Percentiles rank a stretch among this genome's conserved stretches.
Evolutionary conservation across 2,329 filamentous ascomycete species (phyloP).

Genomic region (Xylaria sp.): DNA sequence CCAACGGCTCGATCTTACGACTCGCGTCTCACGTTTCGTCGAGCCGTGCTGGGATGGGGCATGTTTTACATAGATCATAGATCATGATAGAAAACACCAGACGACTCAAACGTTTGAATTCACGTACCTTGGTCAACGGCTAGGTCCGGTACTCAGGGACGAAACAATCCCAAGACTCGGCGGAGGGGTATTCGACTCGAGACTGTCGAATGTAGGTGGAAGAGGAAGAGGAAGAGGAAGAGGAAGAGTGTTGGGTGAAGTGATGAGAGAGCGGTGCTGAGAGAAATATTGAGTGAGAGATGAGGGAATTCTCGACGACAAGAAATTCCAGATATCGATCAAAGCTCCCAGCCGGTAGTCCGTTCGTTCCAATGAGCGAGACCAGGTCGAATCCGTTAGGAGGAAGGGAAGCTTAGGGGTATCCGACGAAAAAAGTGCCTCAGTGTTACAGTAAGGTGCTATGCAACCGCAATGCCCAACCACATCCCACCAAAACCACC

Average conservation of each 20-base stretch:
- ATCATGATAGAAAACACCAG: not conserved
- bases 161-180: not conserved
- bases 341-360: constrained; percentile 17
- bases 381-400: constrained; percentile 14
- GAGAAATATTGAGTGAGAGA: constrained; percentile 2
- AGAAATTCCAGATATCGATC: constrained; percentile 21
- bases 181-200: not conserved
- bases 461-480: not conserved
- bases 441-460: constrained; percentile 15
- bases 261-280: not conserved
- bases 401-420: not conserved
- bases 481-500: not conserved
- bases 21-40: not conserved
- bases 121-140: constrained; percentile 21
- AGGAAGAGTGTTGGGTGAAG: not conserved
- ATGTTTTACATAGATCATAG: not conserved
- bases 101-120: not conserved
- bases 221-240: constrained; percentile 1
- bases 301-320: constrained; percentile 36
- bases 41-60: not conserved
- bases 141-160: not conserved
- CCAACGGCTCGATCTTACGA: not conserved
- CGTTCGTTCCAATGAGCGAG: constrained; percentile 21
- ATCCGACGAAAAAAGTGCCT: constrained; percentile 33
- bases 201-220: not conserved